Evolutionary conservation across 2,329 filamentous ascomycete genomes (phyloP).

Genomic region (Fusarium acutatum): DNA sequence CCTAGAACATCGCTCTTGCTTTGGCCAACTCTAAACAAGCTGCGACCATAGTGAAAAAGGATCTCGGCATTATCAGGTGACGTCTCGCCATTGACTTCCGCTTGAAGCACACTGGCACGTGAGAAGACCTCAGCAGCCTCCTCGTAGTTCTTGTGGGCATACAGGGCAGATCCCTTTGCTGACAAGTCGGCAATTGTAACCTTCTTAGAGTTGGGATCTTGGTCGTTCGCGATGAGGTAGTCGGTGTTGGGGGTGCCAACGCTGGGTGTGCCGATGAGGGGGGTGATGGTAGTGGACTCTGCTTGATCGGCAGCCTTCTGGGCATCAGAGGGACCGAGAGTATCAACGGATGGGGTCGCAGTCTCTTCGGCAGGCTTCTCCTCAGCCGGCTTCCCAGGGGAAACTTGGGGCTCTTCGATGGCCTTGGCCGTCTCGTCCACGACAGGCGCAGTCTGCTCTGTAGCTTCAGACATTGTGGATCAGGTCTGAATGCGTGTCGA

Average conservation of each 20-base stretch:
- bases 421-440: conserved; percentile 27
- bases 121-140: conserved; percentile 89
- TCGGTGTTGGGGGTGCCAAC: conserved; percentile 36
- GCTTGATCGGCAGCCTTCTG: conserved; percentile 24
- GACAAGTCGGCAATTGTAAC: conserved; percentile 80
- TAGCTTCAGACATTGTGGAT: conserved; percentile 43
- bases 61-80: conserved; percentile 90
- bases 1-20: conserved; percentile 95
- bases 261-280: conserved; percentile 14
- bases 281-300: conserved; percentile 32
- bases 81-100: conserved; percentile 91
- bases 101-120: conserved; percentile 87
- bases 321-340: conserved; percentile 1
- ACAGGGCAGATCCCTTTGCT: conserved; percentile 83
- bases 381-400: background rate
- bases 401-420: conserved; percentile 16
- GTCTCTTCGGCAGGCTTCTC: background rate
- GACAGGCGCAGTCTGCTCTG: conserved; percentile 39
- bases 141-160: conserved; percentile 87
- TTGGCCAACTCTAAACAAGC: conserved; percentile 92
- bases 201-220: conserved; percentile 60
- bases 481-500: background rate
- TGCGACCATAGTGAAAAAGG: conserved; percentile 92
- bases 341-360: background rate
- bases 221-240: conserved; percentile 46